Conservation (phyloP, 345 rosid genomes). For the Hibiscus mutabilis region DNA sequence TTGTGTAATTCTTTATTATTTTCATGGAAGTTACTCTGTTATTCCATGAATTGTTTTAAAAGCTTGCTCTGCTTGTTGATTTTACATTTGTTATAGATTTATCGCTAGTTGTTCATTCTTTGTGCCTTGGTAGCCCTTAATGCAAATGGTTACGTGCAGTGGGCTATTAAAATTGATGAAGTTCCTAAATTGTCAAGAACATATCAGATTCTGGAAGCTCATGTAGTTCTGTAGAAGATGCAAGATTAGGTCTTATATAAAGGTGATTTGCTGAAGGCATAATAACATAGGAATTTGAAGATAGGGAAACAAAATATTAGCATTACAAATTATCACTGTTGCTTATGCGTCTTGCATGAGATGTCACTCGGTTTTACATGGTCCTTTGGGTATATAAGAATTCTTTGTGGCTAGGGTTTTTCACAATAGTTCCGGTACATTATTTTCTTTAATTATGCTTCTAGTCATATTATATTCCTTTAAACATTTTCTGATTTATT, state of each 20-base stretch:
- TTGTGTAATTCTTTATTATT: not conserved
- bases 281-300: not conserved
- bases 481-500: conserved; percentile 1
- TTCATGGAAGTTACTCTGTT: not conserved
- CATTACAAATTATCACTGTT: not conserved
- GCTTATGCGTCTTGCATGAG: not conserved
- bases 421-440: not conserved
- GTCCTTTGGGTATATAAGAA: not conserved
- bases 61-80: not conserved
- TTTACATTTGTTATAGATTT: not conserved
- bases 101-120: not conserved
- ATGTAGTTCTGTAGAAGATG: not conserved
- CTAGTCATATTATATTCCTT: not conserved
- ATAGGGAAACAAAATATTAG: not conserved
- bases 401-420: not conserved
- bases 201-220: conserved; percentile 4
- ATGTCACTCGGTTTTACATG: not conserved
- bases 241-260: not conserved
- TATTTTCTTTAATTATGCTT: not conserved
- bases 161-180: conserved; percentile 2
- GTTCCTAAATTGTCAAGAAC: not conserved
- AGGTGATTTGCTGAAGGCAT: not conserved
- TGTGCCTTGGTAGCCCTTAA: not conserved
- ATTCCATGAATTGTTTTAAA: not conserved
- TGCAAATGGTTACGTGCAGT: not conserved